Evolutionary conservation across 169 alveolate genomes (phyloP).

Genomic region (Plasmodium blacklocki): DNA sequence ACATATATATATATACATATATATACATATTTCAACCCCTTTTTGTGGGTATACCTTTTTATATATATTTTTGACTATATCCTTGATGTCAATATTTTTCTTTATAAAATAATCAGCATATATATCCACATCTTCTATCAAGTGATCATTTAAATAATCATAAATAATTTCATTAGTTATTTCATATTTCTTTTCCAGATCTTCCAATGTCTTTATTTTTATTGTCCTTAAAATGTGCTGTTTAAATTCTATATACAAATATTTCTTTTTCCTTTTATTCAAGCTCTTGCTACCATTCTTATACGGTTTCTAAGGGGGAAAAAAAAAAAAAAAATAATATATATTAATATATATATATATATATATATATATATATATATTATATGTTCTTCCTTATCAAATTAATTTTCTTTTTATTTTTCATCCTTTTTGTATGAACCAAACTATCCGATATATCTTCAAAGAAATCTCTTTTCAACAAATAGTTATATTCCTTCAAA

Average conservation of each 20-base stretch:
- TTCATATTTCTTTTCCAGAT: slow-evolving; percentile 30
- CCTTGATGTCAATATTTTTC: slow-evolving; percentile 26
- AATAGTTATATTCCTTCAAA: slow-evolving; percentile 40
- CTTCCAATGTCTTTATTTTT: slow-evolving; percentile 16
- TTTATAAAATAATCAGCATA: slow-evolving; percentile 58
- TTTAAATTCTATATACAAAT: slow-evolving; percentile 56
- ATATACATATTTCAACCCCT: background rate
- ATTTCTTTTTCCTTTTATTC: slow-evolving; percentile 62
- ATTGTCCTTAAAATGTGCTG: slow-evolving; percentile 41
- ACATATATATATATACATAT: background rate
- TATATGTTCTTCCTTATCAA: background rate
- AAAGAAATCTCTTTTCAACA: slow-evolving; percentile 15
- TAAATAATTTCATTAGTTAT: slow-evolving; percentile 25
- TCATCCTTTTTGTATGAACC: background rate
- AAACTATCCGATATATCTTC: background rate
- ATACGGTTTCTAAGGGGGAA: slow-evolving; percentile 6
- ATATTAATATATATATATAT: background rate
- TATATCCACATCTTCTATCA: slow-evolving; percentile 50
- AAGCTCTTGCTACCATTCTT: slow-evolving; percentile 20
- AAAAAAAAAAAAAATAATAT: background rate
- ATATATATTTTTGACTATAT: slow-evolving; percentile 20
- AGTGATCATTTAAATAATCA: slow-evolving; percentile 26
- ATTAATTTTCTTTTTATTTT: background rate
- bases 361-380: background rate
- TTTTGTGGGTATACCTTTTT: slow-evolving; percentile 19